Evolutionary conservation across 768 basidiomycete species (phyloP).

Genomic region (Chalciporus piperatus): DNA sequence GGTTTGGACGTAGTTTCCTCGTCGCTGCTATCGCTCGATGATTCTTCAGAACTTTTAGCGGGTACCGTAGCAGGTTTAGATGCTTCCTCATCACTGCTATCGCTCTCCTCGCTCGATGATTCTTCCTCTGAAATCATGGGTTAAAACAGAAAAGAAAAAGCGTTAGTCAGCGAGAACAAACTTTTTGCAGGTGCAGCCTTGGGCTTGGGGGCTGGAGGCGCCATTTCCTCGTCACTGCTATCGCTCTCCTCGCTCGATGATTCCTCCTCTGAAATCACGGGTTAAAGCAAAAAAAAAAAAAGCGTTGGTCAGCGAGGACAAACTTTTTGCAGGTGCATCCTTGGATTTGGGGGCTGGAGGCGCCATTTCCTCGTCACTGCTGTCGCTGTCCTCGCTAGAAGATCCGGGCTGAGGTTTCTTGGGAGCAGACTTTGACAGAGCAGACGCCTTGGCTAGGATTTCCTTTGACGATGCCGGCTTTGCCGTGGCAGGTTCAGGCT

Average conservation of each 20-base stretch:
- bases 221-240: not conserved
- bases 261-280: not conserved
- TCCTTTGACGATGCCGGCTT: slow-evolving; percentile 38
- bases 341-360: too few species aligned
- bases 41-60: slow-evolving; percentile 28
- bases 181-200: slow-evolving; percentile 41
- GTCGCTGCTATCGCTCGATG: not conserved
- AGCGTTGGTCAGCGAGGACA: too few species aligned
- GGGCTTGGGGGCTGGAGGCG: slow-evolving; percentile 41
- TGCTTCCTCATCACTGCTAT: slow-evolving; percentile 6
- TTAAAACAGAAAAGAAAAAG: not conserved
- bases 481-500: slow-evolving; percentile 24
- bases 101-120: slow-evolving; percentile 9
- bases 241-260: slow-evolving; percentile 10
- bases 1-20: too few species aligned
- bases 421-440: slow-evolving; percentile 16
- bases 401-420: slow-evolving; percentile 13
- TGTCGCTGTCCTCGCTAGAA: slow-evolving; percentile 15
- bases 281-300: too few species aligned
- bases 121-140: not conserved
- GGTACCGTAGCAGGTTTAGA: slow-evolving; percentile 43
- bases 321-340: not conserved
- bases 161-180: not conserved
- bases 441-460: slow-evolving; percentile 41
- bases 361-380: not conserved